These are phyloP conservation scores for Macadamia integrifolia DNA, from an alignment of 164 flowering plant species.

Conservation along the genomic window DNA sequence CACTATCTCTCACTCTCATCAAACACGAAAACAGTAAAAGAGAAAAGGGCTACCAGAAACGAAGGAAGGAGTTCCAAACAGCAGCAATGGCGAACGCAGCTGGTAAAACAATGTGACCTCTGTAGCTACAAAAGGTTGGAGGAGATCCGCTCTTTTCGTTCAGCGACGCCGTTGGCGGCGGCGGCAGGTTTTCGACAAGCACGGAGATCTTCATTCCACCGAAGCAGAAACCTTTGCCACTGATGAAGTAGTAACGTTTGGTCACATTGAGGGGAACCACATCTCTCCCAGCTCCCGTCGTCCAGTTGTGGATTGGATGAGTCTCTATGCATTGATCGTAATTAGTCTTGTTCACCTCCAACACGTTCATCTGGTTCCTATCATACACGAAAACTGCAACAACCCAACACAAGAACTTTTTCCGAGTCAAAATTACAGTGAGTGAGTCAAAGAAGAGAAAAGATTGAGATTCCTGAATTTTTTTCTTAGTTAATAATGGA, in stretches of 20 bases:
- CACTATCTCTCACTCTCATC: no score
- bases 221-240: constrained; percentile 61
- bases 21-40: no score
- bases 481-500: no score
- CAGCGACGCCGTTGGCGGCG: constrained; percentile 50
- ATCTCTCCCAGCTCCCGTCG: constrained; percentile 73
- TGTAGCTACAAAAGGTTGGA: not conserved
- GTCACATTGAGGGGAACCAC: constrained; percentile 63
- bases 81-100: constrained; percentile 41
- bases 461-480: no score
- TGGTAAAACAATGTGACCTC: constrained; percentile 30
- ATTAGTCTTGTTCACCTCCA: constrained; percentile 69
- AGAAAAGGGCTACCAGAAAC: constrained; percentile 19
- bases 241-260: constrained; percentile 47
- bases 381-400: constrained; percentile 61
- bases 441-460: no score
- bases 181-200: constrained; percentile 40
- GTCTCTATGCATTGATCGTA: constrained; percentile 53
- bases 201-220: constrained; percentile 63
- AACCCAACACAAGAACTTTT: no score
- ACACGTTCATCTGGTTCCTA: constrained; percentile 53
- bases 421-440: no score
- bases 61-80: constrained; percentile 41
- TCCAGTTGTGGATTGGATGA: constrained; percentile 50
- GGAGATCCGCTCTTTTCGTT: constrained; percentile 19